Evolutionary conservation across 2,329 filamentous ascomycete genomes (phyloP), one percentile per base, ranked within the genome.

Genomic region (Epichloe typhina): DNA sequence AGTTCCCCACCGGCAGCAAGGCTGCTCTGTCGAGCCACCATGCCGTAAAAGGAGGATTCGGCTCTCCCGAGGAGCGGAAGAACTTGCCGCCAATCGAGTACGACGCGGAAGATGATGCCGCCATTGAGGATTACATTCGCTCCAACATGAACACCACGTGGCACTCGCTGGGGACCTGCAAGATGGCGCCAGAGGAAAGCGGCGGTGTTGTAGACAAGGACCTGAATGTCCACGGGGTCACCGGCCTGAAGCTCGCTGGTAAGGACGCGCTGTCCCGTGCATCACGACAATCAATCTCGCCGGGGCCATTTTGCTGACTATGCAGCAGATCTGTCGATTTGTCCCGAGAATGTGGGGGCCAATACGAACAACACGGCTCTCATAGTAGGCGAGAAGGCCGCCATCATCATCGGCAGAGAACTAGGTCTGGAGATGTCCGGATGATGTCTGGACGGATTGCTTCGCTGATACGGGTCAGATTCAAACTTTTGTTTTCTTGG

Each of bases 141-240:
- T 56, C 64, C 35, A 66, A 65, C 7, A 54, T 72, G 3, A 58
- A 53, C 2, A 71, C 69, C 3, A 66, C 67, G 0, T 74, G 69
- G 69, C 75, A 79, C 58, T 68, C 72, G 0, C 62, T 67, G 2
- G 73, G 76, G 12, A 77, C 72, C n/a, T 69, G 69, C 43, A 68
- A 71, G 7, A 77, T 77, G 74, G 62, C 72, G 49, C 72, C 72
- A 3, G 58, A 61, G 23, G 67, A 68, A 39, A 58, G 65, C 5
- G 72, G 70, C 4, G 72, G 72, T 36, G 72, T 75, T 4, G 72
- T 75, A 2, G 67, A 72, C 51, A 57, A 64, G 12, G 56, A 66
- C 23, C 56, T 74, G 17, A 58, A 64, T 40, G 72, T 75, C 0
- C 72, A 72, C 52, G 72, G 72, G 1, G 66, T 65, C 4, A 60